Evolutionary conservation across 768 basidiomycete species (phyloP).

Genomic region (Tylopilus sp.): DNA sequence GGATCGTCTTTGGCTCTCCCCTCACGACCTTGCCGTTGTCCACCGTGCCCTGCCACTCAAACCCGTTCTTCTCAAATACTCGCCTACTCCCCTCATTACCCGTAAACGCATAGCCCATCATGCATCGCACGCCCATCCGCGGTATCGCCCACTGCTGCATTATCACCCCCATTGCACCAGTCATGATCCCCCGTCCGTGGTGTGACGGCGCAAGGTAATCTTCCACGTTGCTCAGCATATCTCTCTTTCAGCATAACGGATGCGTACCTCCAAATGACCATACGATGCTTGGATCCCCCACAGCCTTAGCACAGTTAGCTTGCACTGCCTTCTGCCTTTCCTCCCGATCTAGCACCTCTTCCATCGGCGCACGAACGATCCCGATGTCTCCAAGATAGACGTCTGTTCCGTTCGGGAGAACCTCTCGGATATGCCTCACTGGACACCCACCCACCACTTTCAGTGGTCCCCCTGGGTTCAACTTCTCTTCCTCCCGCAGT

Average conservation of each 20-base stretch:
- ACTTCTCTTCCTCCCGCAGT: conserved; percentile 14
- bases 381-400: conserved; percentile 44
- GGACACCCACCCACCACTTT: conserved; percentile 45
- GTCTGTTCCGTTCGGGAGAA: conserved; percentile 52
- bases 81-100: conserved; percentile 59
- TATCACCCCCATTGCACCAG: conserved; percentile 53
- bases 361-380: conserved; percentile 25
- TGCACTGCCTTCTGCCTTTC: conserved; percentile 33
- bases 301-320: conserved; percentile 38
- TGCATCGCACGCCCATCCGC: conserved; percentile 52
- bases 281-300: conserved; percentile 53
- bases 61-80: conserved; percentile 69
- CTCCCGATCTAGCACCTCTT: conserved; percentile 34
- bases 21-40: conserved; percentile 37
- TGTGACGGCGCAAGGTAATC: conserved; percentile 60
- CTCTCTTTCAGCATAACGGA: not conserved
- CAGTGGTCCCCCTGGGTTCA: conserved; percentile 19
- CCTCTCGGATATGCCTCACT: conserved; percentile 49
- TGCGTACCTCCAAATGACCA: conserved; percentile 61
- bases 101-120: conserved; percentile 42
- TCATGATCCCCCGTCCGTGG: conserved; percentile 73
- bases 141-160: conserved; percentile 61
- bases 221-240: conserved; percentile 22
- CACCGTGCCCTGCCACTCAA: conserved; percentile 38
- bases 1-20: conserved; percentile 36